Evolutionary conservation across 768 basidiomycete species (phyloP).

Genomic region (Ramaria rubella): DNA sequence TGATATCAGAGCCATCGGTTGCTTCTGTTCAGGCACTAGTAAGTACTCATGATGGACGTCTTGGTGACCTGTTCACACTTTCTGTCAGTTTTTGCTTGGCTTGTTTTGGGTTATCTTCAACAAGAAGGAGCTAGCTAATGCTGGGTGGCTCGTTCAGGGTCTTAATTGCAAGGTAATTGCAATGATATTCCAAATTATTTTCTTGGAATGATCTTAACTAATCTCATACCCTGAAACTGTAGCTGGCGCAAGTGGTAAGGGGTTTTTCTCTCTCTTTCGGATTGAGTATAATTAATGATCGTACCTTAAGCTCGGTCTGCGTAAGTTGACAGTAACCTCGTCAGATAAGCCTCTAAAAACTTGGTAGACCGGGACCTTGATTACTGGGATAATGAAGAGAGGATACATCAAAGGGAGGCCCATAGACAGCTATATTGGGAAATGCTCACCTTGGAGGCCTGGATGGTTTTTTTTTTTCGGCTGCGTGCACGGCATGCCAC

Average conservation of each 20-base stretch:
- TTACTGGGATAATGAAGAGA: not conserved
- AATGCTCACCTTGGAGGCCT: not conserved
- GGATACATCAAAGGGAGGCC: not conserved
- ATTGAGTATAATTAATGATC: not conserved
- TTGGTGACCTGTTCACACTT: not conserved
- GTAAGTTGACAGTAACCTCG: not conserved
- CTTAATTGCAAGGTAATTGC: not conserved
- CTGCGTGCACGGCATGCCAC: not conserved
- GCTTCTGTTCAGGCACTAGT: not conserved
- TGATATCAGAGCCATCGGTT: not conserved
- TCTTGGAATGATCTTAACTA: not conserved
- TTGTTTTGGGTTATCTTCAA: not conserved
- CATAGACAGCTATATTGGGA: not conserved
- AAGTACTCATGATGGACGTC: not conserved
- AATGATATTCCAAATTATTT: not conserved
- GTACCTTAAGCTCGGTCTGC: not conserved
- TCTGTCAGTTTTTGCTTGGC: not conserved
- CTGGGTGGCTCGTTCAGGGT: not conserved
- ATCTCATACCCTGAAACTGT: not conserved
- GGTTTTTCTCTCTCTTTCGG: not conserved
- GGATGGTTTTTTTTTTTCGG: not conserved
- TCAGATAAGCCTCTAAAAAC: not conserved
- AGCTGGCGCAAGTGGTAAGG: not conserved
- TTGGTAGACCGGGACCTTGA: slow-evolving; percentile 1
- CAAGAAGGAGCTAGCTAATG: not conserved